Percentiles rank a stretch among this genome's conserved stretches.
phyloP scores from a whole-genome alignment of 306 rosid species.

The Lithocarpus polystachyus region DNA sequence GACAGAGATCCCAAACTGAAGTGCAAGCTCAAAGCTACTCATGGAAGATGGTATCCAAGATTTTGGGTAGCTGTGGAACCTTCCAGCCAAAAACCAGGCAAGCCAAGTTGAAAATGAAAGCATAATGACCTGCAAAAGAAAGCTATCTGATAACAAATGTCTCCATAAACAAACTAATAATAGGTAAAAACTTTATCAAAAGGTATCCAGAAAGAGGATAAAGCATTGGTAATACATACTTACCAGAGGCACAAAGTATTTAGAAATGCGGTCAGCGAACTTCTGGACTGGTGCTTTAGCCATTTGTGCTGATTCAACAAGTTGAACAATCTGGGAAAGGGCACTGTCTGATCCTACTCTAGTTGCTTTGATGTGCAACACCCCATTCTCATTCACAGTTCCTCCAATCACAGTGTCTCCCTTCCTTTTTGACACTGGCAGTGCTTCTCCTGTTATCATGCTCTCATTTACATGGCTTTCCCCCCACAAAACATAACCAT shows the following conservation, averaged over 20 bases:
- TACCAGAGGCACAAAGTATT: constrained; percentile 81
- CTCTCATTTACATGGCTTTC: constrained; percentile 80
- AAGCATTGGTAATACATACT: neutral
- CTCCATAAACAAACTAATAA: neutral
- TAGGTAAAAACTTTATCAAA: neutral
- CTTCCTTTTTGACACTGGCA: constrained; percentile 47
- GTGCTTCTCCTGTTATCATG: constrained; percentile 86
- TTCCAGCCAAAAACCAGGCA: constrained; percentile 71
- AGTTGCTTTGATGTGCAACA: constrained; percentile 63
- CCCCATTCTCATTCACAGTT: constrained; percentile 78
- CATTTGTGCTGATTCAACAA: constrained; percentile 88
- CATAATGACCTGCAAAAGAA: constrained; percentile 50
- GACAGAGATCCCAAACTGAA: constrained; percentile 82
- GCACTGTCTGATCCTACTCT: constrained; percentile 87
- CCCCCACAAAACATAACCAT: constrained; percentile 72
- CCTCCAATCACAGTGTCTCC: constrained; percentile 82
- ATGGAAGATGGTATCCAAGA: constrained; percentile 78
- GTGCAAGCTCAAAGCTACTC: constrained; percentile 83
- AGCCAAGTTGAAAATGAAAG: constrained; percentile 72
- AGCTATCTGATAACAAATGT: neutral
- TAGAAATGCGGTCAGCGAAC: constrained; percentile 72
- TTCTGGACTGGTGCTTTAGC: constrained; percentile 93
- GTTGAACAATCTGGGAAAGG: constrained; percentile 75
- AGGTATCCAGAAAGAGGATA: neutral
- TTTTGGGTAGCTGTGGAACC: constrained; percentile 54